Evolutionary conservation across 108 stramenopile genomes (phyloP).

Genomic region (Chaetoceros tenuissimus): DNA sequence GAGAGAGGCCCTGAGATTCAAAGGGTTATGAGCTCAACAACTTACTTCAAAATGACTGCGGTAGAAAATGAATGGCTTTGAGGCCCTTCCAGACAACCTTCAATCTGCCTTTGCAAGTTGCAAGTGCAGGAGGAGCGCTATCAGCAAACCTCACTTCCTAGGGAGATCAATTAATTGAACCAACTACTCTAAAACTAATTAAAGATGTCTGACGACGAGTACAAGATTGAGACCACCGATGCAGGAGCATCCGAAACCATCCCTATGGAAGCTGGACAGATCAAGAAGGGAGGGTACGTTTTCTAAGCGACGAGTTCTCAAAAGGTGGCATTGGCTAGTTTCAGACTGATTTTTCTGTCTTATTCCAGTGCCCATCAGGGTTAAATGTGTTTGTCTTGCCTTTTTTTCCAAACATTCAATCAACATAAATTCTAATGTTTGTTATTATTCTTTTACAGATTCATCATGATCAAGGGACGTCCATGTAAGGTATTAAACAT

Average conservation of each 20-base stretch:
- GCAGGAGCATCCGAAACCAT: slow-evolving; percentile 89
- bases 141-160: too few species aligned
- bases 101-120: too few species aligned
- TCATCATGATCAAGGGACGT: slow-evolving; percentile 96
- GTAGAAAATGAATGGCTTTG: too few species aligned
- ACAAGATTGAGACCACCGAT: slow-evolving; percentile 79
- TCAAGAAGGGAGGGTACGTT: slow-evolving; percentile 92
- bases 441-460: slow-evolving; percentile 31
- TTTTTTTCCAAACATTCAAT: not conserved
- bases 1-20: too few species aligned
- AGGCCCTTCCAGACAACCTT: too few species aligned
- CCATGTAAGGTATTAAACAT: slow-evolving; percentile 98
- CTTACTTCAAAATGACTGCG: too few species aligned
- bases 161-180: too few species aligned
- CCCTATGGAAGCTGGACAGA: slow-evolving; percentile 91
- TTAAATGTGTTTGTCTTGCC: not conserved
- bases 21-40: too few species aligned
- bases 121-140: too few species aligned
- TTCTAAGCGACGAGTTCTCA: not conserved
- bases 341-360: not conserved
- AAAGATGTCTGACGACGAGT: slow-evolving; percentile 79
- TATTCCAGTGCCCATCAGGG: slow-evolving; percentile 2
- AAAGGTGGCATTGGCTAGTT: not conserved
- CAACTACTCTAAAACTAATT: too few species aligned
- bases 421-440: too few species aligned